Evolutionary conservation across 768 basidiomycete genomes (phyloP).

Genomic region (Daedalea quercina): DNA sequence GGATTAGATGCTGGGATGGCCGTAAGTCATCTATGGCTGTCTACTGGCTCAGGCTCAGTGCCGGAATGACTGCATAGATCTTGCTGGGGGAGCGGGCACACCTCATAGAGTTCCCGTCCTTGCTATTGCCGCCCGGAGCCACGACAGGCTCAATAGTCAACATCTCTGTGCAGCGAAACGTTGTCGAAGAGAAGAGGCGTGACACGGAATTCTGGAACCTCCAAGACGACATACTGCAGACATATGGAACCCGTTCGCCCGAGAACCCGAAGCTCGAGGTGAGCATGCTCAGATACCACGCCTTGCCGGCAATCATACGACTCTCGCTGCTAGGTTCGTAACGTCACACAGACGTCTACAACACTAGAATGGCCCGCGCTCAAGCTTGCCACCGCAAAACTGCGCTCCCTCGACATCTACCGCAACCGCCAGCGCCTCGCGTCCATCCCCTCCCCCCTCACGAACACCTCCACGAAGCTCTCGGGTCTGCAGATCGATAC

Average conservation of each 20-base stretch:
- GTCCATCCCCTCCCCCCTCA: conserved; percentile 73
- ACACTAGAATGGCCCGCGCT: conserved; percentile 93
- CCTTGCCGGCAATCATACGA: too few relatives aligned
- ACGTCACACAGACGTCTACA: conserved; percentile 94
- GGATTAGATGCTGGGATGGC: conserved; percentile 86
- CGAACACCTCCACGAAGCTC: conserved; percentile 84
- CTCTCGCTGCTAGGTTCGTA: conserved; percentile 54
- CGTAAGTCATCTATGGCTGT: conserved; percentile 34
- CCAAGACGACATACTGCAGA: conserved; percentile 71
- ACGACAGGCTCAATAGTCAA: conserved; percentile 95
- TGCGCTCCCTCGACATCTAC: conserved; percentile 89
- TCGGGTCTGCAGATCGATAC: conserved; percentile 77
- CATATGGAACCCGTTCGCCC: conserved; percentile 66
- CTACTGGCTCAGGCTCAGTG: background rate
- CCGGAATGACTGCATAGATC: conserved; percentile 44
- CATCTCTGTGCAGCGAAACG: conserved; percentile 89
- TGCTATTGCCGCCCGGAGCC: conserved; percentile 88
- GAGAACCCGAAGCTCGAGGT: conserved; percentile 71
- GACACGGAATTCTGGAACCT: conserved; percentile 80
- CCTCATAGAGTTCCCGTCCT: conserved; percentile 95
- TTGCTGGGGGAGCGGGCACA: conserved; percentile 91
- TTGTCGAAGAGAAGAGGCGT: conserved; percentile 74
- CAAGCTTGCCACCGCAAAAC: conserved; percentile 76
- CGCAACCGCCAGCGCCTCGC: conserved; percentile 85
- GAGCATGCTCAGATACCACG: conserved; percentile 16